A percentile compares a stretch with the other conserved stretches of the same genome.
These are phyloP conservation scores for Xylariaceae sp. DNA, from an alignment of 2,329 filamentous ascomycete species.

Conservation along the genomic window DNA sequence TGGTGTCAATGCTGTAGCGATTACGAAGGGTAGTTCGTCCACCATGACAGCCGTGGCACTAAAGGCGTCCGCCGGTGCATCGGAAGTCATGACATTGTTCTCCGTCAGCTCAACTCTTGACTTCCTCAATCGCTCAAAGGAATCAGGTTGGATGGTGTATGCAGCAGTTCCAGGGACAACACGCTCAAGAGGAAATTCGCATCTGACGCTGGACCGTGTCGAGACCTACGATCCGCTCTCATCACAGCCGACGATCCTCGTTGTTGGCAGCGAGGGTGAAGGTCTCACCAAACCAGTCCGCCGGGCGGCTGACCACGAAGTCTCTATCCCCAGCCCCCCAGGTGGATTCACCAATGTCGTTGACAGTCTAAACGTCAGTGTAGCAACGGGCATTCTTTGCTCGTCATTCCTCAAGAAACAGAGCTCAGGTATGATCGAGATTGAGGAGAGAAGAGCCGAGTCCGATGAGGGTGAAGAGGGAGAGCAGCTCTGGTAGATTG, in stretches of 20 bases:
- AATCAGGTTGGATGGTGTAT: conserved; percentile 77
- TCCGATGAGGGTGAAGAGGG: conserved; percentile 14
- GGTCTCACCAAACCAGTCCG: conserved; percentile 65
- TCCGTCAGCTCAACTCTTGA: conserved; percentile 60
- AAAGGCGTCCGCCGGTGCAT: conserved; percentile 84
- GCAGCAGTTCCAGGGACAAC: conserved; percentile 60
- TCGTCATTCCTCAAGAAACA: conserved; percentile 59
- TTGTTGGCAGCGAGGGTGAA: conserved; percentile 78
- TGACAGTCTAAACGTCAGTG: conserved; percentile 91
- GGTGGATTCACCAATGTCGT: conserved; percentile 52
- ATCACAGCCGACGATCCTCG: conserved; percentile 66
- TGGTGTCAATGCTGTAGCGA: conserved; percentile 78
- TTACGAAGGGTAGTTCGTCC: conserved; percentile 71
- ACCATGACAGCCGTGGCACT: conserved; percentile 71
- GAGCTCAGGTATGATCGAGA: conserved; percentile 16
- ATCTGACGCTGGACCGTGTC: conserved; percentile 47
- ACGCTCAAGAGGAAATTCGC: conserved; percentile 36
- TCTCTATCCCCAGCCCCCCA: conserved; percentile 59
- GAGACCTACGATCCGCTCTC: conserved; percentile 50
- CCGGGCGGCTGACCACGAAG: conserved; percentile 60
- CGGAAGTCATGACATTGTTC: conserved; percentile 74
- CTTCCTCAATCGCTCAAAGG: conserved; percentile 66
- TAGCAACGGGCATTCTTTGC: conserved; percentile 75
- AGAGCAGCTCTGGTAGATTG: conserved; percentile 19
- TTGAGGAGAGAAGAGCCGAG: conserved; percentile 19